Percentiles rank a stretch among this genome's conserved stretches.
Conservation (phyloP, 768 basidiomycete species). For the Boletus huronensis region DNA sequence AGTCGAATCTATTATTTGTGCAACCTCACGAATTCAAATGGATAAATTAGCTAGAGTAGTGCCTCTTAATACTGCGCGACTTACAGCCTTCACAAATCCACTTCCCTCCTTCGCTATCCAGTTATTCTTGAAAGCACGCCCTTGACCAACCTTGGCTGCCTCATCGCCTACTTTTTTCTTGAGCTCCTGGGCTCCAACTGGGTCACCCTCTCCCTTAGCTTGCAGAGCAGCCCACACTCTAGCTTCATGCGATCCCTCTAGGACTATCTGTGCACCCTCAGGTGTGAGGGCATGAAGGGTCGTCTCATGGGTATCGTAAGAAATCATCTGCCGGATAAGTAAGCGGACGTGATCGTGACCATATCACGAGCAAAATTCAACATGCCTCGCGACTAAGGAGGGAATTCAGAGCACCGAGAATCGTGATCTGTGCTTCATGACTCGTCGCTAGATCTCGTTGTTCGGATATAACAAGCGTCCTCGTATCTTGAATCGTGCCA, state of each 20-base stretch:
- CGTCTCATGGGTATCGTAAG: slow-evolving; percentile 74
- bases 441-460: slow-evolving; percentile 52
- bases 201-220: slow-evolving; percentile 60
- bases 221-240: slow-evolving; percentile 89
- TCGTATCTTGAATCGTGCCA: slow-evolving; percentile 61
- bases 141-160: slow-evolving; percentile 89
- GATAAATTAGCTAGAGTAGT: background rate
- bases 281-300: slow-evolving; percentile 69
- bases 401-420: slow-evolving; percentile 91
- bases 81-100: slow-evolving; percentile 80
- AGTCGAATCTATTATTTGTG: slow-evolving; percentile 69
- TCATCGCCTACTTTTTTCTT: slow-evolving; percentile 82
- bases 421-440: slow-evolving; percentile 75
- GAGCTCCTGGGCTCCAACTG: slow-evolving; percentile 64
- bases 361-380: slow-evolving; percentile 13
- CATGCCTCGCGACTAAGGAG: slow-evolving; percentile 79
- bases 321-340: slow-evolving; percentile 63
- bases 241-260: slow-evolving; percentile 90
- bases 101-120: slow-evolving; percentile 93
- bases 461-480: slow-evolving; percentile 64
- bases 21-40: slow-evolving; percentile 41
- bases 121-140: slow-evolving; percentile 92
- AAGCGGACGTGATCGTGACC: slow-evolving; percentile 8
- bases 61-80: slow-evolving; percentile 27
- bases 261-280: slow-evolving; percentile 78